Evolutionary conservation across 495 filamentous ascomycete genomes (phyloP).

Genomic region (Cercophora scortea): DNA sequence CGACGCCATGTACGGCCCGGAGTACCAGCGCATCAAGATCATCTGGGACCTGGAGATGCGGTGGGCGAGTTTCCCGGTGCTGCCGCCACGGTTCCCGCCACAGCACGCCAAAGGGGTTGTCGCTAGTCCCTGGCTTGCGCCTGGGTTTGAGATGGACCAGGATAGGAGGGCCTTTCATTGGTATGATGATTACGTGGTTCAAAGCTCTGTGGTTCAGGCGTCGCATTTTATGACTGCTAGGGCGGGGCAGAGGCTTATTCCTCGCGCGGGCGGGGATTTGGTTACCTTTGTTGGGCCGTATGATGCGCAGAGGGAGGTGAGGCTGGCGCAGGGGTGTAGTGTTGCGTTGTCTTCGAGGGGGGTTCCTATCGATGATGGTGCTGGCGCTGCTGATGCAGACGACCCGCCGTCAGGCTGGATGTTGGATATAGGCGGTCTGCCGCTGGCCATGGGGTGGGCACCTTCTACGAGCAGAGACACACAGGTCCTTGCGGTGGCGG

Average conservation of each 20-base stretch:
- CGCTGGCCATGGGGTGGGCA: slow-evolving; percentile 37
- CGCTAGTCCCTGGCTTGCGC: slow-evolving; percentile 34
- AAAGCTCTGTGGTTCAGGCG: slow-evolving; percentile 11
- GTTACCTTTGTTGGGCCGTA: slow-evolving; percentile 28
- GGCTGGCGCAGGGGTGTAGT: slow-evolving; percentile 21
- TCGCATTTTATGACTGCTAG: slow-evolving; percentile 14
- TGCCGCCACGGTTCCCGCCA: slow-evolving; percentile 27
- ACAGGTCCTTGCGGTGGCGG: slow-evolving; percentile 37
- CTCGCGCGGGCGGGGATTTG: slow-evolving; percentile 23
- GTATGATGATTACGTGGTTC: slow-evolving; percentile 20
- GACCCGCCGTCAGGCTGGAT: slow-evolving; percentile 28
- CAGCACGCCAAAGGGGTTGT: slow-evolving; percentile 17
- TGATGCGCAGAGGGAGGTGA: slow-evolving; percentile 26
- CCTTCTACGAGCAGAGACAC: slow-evolving; percentile 19
- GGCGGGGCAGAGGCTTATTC: slow-evolving; percentile 19
- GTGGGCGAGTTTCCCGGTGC: slow-evolving; percentile 29
- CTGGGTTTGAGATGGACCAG: slow-evolving; percentile 20
- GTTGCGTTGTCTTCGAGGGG: slow-evolving; percentile 17
- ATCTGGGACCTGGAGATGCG: slow-evolving; percentile 32
- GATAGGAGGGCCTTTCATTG: slow-evolving; percentile 18
- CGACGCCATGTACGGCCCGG: slow-evolving; percentile 37
- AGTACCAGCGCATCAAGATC: slow-evolving; percentile 25
- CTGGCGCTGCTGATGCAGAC: slow-evolving; percentile 12
- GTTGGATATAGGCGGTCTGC: slow-evolving; percentile 37
- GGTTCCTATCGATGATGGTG: slow-evolving; percentile 7